A percentile compares a stretch with the other conserved stretches of the same genome.
These are phyloP conservation scores for Lomentospora prolificans DNA, from an alignment of 2,329 filamentous ascomycete species.

Conservation along the genomic window DNA sequence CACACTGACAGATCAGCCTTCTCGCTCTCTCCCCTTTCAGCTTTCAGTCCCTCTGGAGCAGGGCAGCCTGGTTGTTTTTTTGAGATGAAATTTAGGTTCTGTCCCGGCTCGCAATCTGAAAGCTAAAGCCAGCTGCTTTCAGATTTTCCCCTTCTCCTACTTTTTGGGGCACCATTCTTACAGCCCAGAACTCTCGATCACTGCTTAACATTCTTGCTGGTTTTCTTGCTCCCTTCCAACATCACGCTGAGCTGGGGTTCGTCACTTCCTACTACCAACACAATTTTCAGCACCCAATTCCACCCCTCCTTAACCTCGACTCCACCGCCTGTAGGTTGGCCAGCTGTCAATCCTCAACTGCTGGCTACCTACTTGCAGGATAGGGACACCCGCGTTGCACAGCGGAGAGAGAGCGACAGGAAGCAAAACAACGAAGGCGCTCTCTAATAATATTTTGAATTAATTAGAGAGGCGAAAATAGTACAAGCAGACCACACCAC, in stretches of 20 bases:
- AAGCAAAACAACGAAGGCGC: not conserved
- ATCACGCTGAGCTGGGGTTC: not conserved
- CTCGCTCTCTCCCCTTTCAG: not conserved
- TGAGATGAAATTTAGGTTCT: not conserved
- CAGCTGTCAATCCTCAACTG: too few relatives aligned
- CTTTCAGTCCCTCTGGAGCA: not conserved
- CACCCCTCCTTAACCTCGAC: not conserved
- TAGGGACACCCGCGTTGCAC: not conserved
- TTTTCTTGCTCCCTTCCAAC: not conserved
- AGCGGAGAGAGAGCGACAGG: not conserved
- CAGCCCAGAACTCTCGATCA: too few relatives aligned
- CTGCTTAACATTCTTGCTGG: too few relatives aligned
- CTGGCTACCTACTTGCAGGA: too few relatives aligned
- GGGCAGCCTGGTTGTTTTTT: not conserved
- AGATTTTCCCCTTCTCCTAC: too few relatives aligned
- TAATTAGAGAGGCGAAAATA: not conserved
- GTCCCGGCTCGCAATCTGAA: not conserved
- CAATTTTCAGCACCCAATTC: not conserved
- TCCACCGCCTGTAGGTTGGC: too few relatives aligned
- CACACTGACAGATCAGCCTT: too few relatives aligned
- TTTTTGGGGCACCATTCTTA: too few relatives aligned
- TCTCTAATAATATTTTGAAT: not conserved
- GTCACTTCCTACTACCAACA: not conserved
- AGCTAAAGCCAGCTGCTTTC: too few relatives aligned
- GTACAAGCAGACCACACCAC: too few relatives aligned